Evolutionary conservation across 768 basidiomycete genomes (phyloP), one percentile per base, ranked within the genome.

Genomic region (Suillus cothurnatus): DNA sequence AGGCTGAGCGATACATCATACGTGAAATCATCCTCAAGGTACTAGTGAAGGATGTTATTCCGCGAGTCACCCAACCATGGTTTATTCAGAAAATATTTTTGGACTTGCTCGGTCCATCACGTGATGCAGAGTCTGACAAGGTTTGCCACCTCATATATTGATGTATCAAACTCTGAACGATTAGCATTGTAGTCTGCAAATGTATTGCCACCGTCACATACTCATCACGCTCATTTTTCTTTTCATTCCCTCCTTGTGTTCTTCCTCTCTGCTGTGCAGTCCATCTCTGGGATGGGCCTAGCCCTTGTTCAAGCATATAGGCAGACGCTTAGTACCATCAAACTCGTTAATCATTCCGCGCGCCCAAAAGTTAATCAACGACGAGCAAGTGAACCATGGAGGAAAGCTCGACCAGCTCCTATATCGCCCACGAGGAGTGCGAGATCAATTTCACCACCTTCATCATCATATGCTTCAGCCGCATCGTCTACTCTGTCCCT

Each of bases 21-120:
- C 87, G 94, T 64, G 97, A 99, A 78, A 80, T 97, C 45, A 71
- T 97, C 36, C 85, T 94, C 71, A 91, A 92, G 69, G 82, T 93
- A 28, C 78, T 98, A 7, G 79, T 95, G 67, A 84, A 84, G 57
- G 87, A 89, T 67, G 77, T 91, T 31, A 71, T 91, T 31, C 88
- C 89, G 36, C 88, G 86, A 69, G 74, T 97, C 60, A 85, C 87
- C 7, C 91, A 97, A 73, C 91, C 93, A 0, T 98, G 96, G 95
- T 98, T 97, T 74, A 85, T 97, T 55, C 88, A 94, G 64, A 87
- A 82, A 71, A 71, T 84, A 4, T 80, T 91, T 14, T 80, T 96
- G 41, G 87, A 88, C 70, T 74, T 90, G 4, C 77, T 97, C 14
- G 90, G 87, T 8, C 79, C 82, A 31, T 72, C 74, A 43, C 74